Evolutionary conservation across 129 eudicot genomes (phyloP).

Genomic region (Calendula officinalis): DNA sequence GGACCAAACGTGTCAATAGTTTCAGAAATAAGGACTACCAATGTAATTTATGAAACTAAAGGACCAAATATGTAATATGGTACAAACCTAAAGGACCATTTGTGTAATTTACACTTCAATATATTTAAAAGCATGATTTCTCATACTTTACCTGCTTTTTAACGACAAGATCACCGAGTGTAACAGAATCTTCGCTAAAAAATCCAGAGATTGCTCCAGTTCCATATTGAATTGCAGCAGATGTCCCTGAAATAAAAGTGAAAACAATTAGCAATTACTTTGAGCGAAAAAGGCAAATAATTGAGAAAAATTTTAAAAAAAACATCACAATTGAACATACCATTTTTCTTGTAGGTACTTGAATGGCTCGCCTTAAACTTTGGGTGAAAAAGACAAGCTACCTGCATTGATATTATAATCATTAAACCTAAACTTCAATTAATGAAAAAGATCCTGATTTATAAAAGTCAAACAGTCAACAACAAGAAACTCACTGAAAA

Average conservation of each 20-base stretch:
- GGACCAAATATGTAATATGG: too few species aligned
- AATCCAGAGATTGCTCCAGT: conserved; percentile 92
- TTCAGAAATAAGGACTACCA: too few species aligned
- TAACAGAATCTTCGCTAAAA: conserved; percentile 72
- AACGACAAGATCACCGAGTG: conserved; percentile 72
- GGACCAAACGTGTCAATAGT: too few species aligned
- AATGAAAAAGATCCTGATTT: conserved; percentile 6
- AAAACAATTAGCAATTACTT: conserved; percentile 12
- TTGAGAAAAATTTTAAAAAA: not conserved
- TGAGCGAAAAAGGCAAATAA: too few species aligned
- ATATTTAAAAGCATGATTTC: not conserved
- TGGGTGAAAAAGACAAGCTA: conserved; percentile 74
- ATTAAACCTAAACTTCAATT: conserved; percentile 7
- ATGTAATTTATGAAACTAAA: too few species aligned
- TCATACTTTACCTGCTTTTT: conserved; percentile 58
- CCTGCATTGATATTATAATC: conserved; percentile 41
- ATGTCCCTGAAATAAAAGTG: conserved; percentile 52
- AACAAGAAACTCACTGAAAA: conserved; percentile 63
- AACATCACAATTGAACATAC: conserved; percentile 27
- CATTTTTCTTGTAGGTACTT: conserved; percentile 68
- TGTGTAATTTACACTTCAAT: too few species aligned
- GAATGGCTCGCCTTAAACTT: conserved; percentile 71
- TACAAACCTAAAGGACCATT: too few species aligned
- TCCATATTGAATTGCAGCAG: conserved; percentile 90
- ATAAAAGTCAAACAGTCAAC: not conserved